A percentile compares a stretch with the other conserved stretches of the same genome.
Conservation (phyloP, 2,329 filamentous ascomycete genomes). For the Aspergillus alliaceus region DNA sequence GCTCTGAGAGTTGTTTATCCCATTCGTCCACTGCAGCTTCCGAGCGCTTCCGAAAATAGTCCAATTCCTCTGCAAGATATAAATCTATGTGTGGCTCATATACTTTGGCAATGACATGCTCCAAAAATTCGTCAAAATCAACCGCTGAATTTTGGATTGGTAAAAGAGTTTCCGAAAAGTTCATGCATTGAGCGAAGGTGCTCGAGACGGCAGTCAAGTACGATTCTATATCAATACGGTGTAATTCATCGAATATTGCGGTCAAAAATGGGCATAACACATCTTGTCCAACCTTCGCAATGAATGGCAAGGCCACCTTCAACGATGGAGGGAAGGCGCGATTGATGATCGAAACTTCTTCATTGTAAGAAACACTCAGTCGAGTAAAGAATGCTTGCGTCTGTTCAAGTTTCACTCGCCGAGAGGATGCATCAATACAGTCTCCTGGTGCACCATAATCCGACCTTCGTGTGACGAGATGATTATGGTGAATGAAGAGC, state of each 20-base stretch:
- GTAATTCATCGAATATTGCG: conserved; percentile 81
- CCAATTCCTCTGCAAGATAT: conserved; percentile 88
- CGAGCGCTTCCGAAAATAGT: conserved; percentile 75
- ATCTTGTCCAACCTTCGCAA: conserved; percentile 81
- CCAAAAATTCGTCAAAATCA: conserved; percentile 64
- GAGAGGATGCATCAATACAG: conserved; percentile 69
- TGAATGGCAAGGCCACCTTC: conserved; percentile 72
- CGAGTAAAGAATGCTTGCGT: conserved; percentile 78
- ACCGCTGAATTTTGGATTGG: conserved; percentile 61
- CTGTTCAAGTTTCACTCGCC: conserved; percentile 74
- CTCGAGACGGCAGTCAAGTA: conserved; percentile 87
- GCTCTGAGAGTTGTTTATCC: conserved; percentile 89
- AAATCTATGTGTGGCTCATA: conserved; percentile 94
- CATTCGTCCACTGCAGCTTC: conserved; percentile 77
- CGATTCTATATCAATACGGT: conserved; percentile 69
- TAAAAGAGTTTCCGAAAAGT: conserved; percentile 70
- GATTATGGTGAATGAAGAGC: conserved; percentile 84
- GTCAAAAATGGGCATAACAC: conserved; percentile 82
- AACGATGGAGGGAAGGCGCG: conserved; percentile 74
- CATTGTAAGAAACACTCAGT: conserved; percentile 73
- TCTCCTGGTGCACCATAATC: conserved; percentile 74
- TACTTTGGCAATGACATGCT: conserved; percentile 66
- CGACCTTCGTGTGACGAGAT: conserved; percentile 73
- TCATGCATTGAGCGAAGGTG: conserved; percentile 80
- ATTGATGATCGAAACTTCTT: conserved; percentile 77